Conservation (phyloP, 148 eudicot genomes). For the Agrostemma githago region DNA sequence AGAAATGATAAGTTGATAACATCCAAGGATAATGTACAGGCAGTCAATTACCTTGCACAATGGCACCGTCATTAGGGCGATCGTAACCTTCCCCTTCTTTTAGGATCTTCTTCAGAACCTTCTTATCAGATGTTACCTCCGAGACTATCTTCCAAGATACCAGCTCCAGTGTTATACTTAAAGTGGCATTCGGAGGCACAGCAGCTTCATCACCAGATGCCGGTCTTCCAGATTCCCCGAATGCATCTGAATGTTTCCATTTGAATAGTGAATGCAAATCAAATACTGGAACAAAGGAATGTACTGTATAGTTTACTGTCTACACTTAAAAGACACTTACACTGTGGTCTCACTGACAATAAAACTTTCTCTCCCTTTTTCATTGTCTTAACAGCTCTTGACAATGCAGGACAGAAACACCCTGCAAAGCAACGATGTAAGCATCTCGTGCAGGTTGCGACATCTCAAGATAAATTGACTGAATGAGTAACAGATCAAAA, state of each 20-base stretch:
- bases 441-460: too few relatives aligned
- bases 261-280: too few relatives aligned
- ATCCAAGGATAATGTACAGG: too few relatives aligned
- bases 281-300: too few relatives aligned
- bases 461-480: too few relatives aligned
- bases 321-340: conserved; percentile 34
- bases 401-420: conserved; percentile 84
- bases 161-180: conserved; percentile 65
- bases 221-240: conserved; percentile 85
- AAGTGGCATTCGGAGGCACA: conserved; percentile 81
- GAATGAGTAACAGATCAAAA: not conserved
- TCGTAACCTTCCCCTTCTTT: conserved; percentile 95
- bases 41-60: conserved; percentile 54
- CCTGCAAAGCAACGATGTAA: conserved; percentile 30
- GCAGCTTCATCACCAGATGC: conserved; percentile 64
- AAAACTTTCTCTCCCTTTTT: conserved; percentile 92
- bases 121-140: conserved; percentile 73
- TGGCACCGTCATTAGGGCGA: conserved; percentile 74
- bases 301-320: too few relatives aligned
- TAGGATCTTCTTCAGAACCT: conserved; percentile 79
- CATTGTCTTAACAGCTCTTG: conserved; percentile 93
- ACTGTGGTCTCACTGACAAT: conserved; percentile 78
- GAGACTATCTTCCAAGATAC: conserved; percentile 84
- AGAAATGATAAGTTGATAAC: too few relatives aligned
- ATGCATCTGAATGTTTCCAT: conserved; percentile 57